phyloP scores from a whole-genome alignment of 768 basidiomycete genomes.

The Zangia roseola region DNA sequence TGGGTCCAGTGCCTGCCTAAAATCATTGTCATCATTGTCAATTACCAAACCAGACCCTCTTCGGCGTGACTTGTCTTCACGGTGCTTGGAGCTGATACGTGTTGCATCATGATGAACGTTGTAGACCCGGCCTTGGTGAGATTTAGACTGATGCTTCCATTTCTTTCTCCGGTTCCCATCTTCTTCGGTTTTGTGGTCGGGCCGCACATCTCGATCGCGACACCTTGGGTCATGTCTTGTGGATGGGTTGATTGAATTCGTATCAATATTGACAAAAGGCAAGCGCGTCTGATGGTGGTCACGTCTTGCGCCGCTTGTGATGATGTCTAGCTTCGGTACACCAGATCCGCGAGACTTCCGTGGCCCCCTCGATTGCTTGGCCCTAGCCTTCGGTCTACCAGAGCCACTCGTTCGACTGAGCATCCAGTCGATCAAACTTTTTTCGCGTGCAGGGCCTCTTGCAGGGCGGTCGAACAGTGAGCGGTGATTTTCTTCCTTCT shows the following conservation, averaged over 20 bases:
- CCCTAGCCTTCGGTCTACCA: constrained; percentile 13
- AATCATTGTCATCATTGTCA: constrained; percentile 44
- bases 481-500: constrained; percentile 33
- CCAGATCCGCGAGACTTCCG: constrained; percentile 11
- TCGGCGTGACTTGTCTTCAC: constrained; percentile 6
- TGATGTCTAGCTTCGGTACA: constrained; percentile 34
- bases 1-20: constrained; percentile 43
- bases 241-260: constrained; percentile 4
- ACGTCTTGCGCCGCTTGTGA: constrained; percentile 36
- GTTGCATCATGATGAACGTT: constrained; percentile 37
- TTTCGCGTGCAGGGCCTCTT: constrained; percentile 33
- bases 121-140: constrained; percentile 35
- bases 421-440: constrained; percentile 70
- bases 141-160: constrained; percentile 26
- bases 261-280: constrained; percentile 29
- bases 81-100: constrained; percentile 35
- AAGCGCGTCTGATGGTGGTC: constrained; percentile 40
- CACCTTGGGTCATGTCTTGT: constrained; percentile 7
- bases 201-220: constrained; percentile 9
- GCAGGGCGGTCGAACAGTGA: constrained; percentile 30
- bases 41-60: constrained; percentile 36
- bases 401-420: constrained; percentile 41
- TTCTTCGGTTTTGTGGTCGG: constrained; percentile 2
- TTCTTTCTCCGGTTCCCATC: constrained; percentile 23
- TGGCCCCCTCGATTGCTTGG: constrained; percentile 11